Base-by-base conservation (phyloP, 805 yeast species). In the Pichia ethanolica region DNA sequence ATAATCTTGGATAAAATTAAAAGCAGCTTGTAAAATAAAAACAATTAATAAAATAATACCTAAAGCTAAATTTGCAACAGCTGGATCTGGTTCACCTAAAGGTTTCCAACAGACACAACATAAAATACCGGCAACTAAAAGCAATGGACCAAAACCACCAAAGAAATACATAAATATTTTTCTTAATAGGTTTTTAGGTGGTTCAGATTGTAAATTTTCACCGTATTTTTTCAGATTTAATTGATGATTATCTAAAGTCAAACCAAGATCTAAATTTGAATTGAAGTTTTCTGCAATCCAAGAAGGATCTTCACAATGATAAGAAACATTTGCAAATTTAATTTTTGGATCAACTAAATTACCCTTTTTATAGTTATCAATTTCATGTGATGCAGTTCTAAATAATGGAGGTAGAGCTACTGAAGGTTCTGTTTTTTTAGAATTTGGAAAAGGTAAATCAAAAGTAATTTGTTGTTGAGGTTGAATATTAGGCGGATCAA, bases 121-220 rank as follows among this genome's bases (percentile, higher is more conserved):
- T 27, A 75, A 63, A 9, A 73, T 57, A 46, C 74, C 77, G 51
- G 71, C 75, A 41, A 63, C 56, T 46, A 72, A 57, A 36, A 75
- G 61, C 41, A 75, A 60, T 1, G 65, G 52, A 33, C 80, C 77
- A 59, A 75, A 74, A 7, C 79, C 78, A 49, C 77, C 77, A 62
- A 75, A 75, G 48, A 71, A 61, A 57, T 75, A 71, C 46, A 61
- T 50, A 42, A 71, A 62, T 3, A 70, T 48, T 56, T 66, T 71
- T 52, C 57, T 64, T 28, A 64, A 48, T 44, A 63, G 55, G 35
- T 66, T 63, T 7, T 63, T 59, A 20, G 68, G 63, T 10, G 75
- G 75, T 44, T 65, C 68, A n/a, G 69, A 55, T 53, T 67, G 74
- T 39, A 63, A 55, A 48, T 72, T 72, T 5, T 44, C 47, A 9